Evolutionary conservation across 2,329 filamentous ascomycete species (phyloP).

Genomic region (Camillea tinctor): DNA sequence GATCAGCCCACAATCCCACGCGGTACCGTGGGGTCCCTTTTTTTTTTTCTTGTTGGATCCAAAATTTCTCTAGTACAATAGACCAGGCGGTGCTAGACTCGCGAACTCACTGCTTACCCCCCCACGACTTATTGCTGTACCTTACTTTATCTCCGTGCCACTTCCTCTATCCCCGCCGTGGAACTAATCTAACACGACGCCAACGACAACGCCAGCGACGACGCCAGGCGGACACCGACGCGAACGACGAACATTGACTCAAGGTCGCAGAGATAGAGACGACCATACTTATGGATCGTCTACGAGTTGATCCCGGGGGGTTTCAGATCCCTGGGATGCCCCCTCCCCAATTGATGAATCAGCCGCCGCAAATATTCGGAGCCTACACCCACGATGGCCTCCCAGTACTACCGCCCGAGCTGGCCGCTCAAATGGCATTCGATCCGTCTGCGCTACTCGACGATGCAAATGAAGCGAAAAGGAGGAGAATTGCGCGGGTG

Average conservation of each 20-base stretch:
- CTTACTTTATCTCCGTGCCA: neutral
- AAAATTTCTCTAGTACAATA: neutral
- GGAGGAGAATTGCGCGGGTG: conserved; percentile 84
- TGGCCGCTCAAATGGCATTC: conserved; percentile 59
- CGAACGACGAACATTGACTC: neutral
- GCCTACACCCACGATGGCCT: conserved; percentile 60
- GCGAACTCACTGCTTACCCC: neutral
- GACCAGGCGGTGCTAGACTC: neutral
- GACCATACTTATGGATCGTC: conserved; percentile 46
- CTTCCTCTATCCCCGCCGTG: neutral
- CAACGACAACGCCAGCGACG: conserved; percentile 5
- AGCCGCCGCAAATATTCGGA: conserved; percentile 69
- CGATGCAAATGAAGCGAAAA: conserved; percentile 78
- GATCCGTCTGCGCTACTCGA: conserved; percentile 57
- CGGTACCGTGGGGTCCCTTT: neutral
- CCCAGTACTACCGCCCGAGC: conserved; percentile 55
- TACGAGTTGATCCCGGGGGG: conserved; percentile 39
- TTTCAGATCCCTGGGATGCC: conserved; percentile 59
- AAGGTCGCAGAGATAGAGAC: conserved; percentile 2
- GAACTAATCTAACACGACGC: neutral
- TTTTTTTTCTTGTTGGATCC: neutral
- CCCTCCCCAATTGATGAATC: conserved; percentile 60
- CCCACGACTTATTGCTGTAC: neutral
- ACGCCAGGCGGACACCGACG: conserved; percentile 4
- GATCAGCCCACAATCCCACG: neutral